Evolutionary conservation across 73 alveolate genomes (phyloP).

Genomic region (Stentor roeselii): DNA sequence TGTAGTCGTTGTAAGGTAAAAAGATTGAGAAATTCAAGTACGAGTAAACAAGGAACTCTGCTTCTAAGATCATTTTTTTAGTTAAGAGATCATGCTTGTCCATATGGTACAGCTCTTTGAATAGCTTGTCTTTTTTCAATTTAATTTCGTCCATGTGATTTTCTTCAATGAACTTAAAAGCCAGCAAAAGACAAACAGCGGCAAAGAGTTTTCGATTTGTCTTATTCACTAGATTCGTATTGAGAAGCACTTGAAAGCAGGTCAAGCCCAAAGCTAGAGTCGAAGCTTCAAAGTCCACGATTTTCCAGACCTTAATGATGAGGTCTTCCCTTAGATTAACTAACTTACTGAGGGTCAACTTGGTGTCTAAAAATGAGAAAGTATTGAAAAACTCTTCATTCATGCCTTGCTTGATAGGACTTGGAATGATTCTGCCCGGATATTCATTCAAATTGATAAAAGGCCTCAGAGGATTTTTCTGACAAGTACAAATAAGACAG

Average conservation of each 20-base stretch:
- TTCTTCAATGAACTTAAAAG: constrained; percentile 1
- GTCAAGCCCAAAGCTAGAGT: neutral
- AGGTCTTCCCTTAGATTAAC: neutral
- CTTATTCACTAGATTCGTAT: neutral
- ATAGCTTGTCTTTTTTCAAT: neutral
- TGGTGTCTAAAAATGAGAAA: neutral
- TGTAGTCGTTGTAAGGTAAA: neutral
- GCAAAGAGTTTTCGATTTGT: constrained; percentile 7
- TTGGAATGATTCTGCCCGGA: neutral
- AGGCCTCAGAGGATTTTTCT: neutral
- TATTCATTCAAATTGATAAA: neutral
- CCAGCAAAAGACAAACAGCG: neutral
- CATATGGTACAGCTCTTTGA: neutral
- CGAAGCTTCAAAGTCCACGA: neutral
- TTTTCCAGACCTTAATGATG: neutral
- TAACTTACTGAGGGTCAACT: neutral
- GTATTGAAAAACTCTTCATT: neutral
- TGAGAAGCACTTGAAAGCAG: neutral
- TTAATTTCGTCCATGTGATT: neutral
- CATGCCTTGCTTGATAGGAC: neutral
- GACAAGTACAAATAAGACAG: neutral
- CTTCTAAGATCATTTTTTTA: neutral
- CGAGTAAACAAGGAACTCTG: neutral
- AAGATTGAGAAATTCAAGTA: constrained; percentile 6
- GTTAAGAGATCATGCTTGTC: constrained; percentile 5